Base-by-base conservation (phyloP, 345 rosid genomes). In the Brassica napus region DNA sequence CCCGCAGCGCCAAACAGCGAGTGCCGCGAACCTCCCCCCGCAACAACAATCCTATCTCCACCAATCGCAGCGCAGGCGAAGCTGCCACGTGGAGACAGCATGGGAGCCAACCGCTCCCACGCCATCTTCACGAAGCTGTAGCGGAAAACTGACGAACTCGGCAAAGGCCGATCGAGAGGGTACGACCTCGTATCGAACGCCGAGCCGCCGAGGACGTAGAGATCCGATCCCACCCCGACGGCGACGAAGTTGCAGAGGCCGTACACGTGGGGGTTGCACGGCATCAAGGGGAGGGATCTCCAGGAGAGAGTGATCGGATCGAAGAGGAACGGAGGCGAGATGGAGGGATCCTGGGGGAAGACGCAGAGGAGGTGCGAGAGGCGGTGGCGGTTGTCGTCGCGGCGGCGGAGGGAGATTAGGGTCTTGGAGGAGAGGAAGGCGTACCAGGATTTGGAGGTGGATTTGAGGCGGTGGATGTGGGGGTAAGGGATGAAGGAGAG, bases 171-270 rank as follows among this genome's bases (percentile, higher is more conserved):
- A 71, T 94, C 93, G 0, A 94, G 81, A 57, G 98, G 98, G 69
- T 80, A 92, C 4, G 98, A 87, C 4, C 98, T 92, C 0, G 94
- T 83, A 49, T 94, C 98, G 68, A 94, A 94, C 28, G 87, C 90
- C 26, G 95, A 92, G 0, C 98, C 97, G 3, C 98, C 98, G 39
- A 94, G 89, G 9, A 92, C 90, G 62, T 91, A 94, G 60, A 94
- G 84, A 63, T 77, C 35, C 6, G 86, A 84, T 4, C 94, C 95
- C 3, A 94, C 81, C 14, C 89, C 83, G 7, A 94, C 62, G 37
- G 97, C 84, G 69, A 86, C 87, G 90, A 94, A 94, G 76, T 94
- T 94, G 82, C 95, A 91, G 79, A 88, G 98, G 4, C 97, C 94
- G 79, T 92, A 94, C 12, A 85, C 89, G 78, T 88, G 84, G 24